phyloP scores from a whole-genome alignment of 2,329 filamentous ascomycete genomes.

The Tricladium varicosporioides region DNA sequence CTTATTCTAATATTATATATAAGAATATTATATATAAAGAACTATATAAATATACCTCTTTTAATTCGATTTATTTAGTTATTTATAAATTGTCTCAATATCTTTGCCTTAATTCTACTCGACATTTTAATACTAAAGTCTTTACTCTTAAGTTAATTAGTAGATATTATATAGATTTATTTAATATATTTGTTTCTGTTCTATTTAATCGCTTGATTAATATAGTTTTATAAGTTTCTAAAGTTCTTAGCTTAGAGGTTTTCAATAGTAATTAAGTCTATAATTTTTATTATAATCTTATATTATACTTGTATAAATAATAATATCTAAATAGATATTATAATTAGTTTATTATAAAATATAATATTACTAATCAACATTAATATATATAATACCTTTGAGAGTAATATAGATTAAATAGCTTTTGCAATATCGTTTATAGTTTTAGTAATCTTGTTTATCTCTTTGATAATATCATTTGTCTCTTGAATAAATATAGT shows the following conservation, averaged over 20 bases:
- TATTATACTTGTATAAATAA: conserved; percentile 12
- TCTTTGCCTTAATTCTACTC: conserved; percentile 3
- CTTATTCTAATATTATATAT: neutral
- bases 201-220: conserved; percentile 22
- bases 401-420: neutral
- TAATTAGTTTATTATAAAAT: conserved; percentile 11
- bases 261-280: conserved; percentile 10
- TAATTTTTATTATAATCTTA: conserved; percentile 19
- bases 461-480: conserved; percentile 3
- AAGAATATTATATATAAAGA: conserved; percentile 3
- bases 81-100: neutral
- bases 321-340: conserved; percentile 10
- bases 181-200: conserved; percentile 23
- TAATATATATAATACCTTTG: neutral
- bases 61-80: conserved; percentile 5
- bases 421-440: conserved; percentile 1
- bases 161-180: conserved; percentile 7
- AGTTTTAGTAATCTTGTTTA: conserved; percentile 6
- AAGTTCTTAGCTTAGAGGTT: conserved; percentile 16
- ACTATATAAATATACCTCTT: neutral
- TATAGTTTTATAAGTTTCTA: conserved; percentile 10
- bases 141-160: conserved; percentile 14
- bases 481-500: too few relatives aligned
- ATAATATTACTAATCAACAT: conserved; percentile 1
- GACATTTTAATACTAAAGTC: conserved; percentile 14